phyloP scores from a whole-genome alignment of 2,329 filamentous ascomycete genomes.

The Apiospora saccharicola region DNA sequence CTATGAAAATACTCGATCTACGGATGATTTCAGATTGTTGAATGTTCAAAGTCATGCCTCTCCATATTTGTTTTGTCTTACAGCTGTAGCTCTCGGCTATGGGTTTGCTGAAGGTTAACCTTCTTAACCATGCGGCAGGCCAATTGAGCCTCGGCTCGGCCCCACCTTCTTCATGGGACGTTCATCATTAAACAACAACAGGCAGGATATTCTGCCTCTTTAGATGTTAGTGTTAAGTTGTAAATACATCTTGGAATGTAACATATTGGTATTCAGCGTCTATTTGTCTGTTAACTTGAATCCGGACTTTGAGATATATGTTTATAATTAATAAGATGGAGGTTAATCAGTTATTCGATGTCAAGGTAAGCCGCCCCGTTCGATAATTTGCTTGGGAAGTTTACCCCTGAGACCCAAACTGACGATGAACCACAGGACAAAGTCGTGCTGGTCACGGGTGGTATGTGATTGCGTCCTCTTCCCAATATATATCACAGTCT shows the following conservation, averaged over 20 bases:
- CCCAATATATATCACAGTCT: too few species aligned
- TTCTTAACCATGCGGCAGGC: neutral
- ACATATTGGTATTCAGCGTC: neutral
- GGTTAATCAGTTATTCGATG: slow-evolving; percentile 60
- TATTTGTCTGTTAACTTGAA: neutral
- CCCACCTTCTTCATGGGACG: slow-evolving; percentile 9
- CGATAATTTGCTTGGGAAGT: neutral
- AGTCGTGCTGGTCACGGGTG: slow-evolving; percentile 65
- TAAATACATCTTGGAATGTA: neutral
- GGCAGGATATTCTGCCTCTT: neutral
- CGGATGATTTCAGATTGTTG: neutral
- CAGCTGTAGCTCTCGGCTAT: neutral
- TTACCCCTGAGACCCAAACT: slow-evolving; percentile 21
- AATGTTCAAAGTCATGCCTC: neutral
- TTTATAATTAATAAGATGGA: slow-evolving; percentile 58
- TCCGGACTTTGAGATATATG: neutral
- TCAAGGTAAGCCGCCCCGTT: slow-evolving; percentile 55
- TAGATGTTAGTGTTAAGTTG: neutral
- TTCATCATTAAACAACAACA: neutral
- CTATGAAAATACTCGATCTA: neutral
- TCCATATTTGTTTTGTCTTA: neutral
- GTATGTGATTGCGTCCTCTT: slow-evolving; percentile 32
- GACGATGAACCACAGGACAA: slow-evolving; percentile 52
- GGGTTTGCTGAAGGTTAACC: neutral
- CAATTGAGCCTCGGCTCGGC: slow-evolving; percentile 22